Evolutionary conservation across 495 filamentous ascomycete species (phyloP).

Genomic region (Penicillium coprophilum): DNA sequence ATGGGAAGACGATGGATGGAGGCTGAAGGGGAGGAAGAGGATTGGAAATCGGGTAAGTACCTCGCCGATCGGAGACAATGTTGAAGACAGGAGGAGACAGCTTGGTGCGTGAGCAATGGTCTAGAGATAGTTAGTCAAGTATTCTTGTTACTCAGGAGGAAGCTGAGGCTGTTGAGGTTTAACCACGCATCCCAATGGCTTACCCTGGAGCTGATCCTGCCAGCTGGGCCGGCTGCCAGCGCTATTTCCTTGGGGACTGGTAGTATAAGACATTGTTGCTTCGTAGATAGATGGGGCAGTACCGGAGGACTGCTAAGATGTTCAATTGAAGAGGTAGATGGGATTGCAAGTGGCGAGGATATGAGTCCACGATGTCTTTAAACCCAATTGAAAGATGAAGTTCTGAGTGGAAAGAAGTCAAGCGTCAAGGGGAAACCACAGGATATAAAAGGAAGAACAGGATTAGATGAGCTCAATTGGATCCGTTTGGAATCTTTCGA

Average conservation of each 20-base stretch:
- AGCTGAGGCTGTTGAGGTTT: not conserved
- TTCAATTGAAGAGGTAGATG: conserved; percentile 13
- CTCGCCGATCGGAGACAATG: conserved; percentile 76
- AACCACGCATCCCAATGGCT: conserved; percentile 21
- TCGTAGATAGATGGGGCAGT: conserved; percentile 9
- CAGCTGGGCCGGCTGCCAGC: conserved; percentile 34
- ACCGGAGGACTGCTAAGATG: not conserved
- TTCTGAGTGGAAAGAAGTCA: conserved; percentile 10
- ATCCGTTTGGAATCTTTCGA: conserved; percentile 20
- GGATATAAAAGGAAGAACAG: conserved; percentile 20
- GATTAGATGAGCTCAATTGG: conserved; percentile 23
- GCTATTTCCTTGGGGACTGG: conserved; percentile 24
- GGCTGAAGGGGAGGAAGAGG: not conserved
- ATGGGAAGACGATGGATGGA: conserved; percentile 4
- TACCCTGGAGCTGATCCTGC: conserved; percentile 56
- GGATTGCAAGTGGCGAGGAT: conserved; percentile 14
- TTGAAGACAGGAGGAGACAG: conserved; percentile 61
- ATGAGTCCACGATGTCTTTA: conserved; percentile 8
- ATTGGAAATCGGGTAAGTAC: conserved; percentile 44
- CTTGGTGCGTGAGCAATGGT: conserved; percentile 57
- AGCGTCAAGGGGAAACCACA: conserved; percentile 9
- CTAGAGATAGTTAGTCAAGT: conserved; percentile 42
- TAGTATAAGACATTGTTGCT: conserved; percentile 34
- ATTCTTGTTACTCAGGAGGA: not conserved
- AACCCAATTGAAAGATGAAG: conserved; percentile 11